Percentiles rank a stretch among this genome's conserved stretches.
Evolutionary conservation across 2,329 filamentous ascomycete genomes (phyloP).

Genomic region (Sclerotinia nivalis): DNA sequence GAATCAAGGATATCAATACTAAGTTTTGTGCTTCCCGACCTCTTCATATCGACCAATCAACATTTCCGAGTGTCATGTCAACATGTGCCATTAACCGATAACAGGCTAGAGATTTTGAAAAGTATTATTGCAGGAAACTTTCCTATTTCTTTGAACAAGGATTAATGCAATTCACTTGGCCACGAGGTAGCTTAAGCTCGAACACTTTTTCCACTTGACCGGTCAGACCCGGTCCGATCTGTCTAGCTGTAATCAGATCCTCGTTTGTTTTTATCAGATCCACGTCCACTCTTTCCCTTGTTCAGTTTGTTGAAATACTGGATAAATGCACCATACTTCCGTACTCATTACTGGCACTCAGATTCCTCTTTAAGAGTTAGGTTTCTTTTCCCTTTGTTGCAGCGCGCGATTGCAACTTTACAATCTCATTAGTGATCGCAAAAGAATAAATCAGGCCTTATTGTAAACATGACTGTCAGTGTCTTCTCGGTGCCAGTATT

Average conservation of each 20-base stretch:
- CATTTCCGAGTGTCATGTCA: background rate
- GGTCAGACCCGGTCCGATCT: background rate
- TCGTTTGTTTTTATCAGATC: constrained; percentile 23
- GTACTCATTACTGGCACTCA: background rate
- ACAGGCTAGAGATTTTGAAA: background rate
- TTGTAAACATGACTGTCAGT: constrained; percentile 56
- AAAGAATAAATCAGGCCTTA: background rate
- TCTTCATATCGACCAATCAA: constrained; percentile 11
- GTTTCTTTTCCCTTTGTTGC: background rate
- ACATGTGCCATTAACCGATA: background rate
- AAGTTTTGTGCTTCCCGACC: too few species aligned
- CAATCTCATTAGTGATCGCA: background rate
- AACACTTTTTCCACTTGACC: background rate
- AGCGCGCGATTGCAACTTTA: background rate
- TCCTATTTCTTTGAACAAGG: background rate
- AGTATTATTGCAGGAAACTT: background rate
- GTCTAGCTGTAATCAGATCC: constrained; percentile 24
- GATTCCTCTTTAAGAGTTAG: background rate
- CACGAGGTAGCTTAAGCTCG: background rate
- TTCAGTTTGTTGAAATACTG: background rate
- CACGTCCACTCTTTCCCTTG: background rate
- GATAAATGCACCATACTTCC: too few species aligned
- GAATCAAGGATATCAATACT: background rate
- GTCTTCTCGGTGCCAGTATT: constrained; percentile 81
- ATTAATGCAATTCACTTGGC: background rate